Percentiles rank a stretch among this genome's conserved stretches.
Conservation (phyloP, 2,329 filamentous ascomycete species). For the Sphaerulina musiva region DNA sequence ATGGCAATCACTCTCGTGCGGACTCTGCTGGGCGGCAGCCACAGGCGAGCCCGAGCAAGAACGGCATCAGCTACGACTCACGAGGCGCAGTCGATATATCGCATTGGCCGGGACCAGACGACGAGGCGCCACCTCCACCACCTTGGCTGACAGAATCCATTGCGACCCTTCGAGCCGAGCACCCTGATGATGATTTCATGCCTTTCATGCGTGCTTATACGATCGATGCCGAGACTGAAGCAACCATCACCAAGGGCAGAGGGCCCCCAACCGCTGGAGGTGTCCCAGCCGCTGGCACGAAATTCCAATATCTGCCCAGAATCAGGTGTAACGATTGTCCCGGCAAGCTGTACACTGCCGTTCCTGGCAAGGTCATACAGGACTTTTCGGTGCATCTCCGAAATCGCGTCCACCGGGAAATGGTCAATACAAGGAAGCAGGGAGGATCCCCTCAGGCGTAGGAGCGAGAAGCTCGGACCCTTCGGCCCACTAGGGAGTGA, state of each 20-base stretch:
- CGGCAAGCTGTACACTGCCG: conserved; percentile 87
- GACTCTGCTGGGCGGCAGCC: conserved; percentile 16
- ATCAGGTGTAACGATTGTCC: conserved; percentile 91
- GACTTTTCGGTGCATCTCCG: conserved; percentile 92
- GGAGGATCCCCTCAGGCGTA: neutral
- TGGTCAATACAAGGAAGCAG: conserved; percentile 5
- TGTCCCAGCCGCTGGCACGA: conserved; percentile 56
- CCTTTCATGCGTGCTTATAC: conserved; percentile 81
- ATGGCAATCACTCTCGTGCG: conserved; percentile 23
- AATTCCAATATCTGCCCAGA: conserved; percentile 77
- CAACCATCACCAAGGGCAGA: conserved; percentile 48
- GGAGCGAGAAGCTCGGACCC: neutral
- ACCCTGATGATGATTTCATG: conserved; percentile 79
- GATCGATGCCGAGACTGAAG: conserved; percentile 64
- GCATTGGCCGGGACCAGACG: conserved; percentile 53
- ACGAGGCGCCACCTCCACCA: conserved; percentile 70
- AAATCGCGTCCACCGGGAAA: conserved; percentile 61
- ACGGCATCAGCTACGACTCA: conserved; percentile 25
- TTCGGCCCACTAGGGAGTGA: neutral
- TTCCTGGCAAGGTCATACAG: conserved; percentile 72
- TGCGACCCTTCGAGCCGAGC: conserved; percentile 59
- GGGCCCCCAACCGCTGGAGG: conserved; percentile 36
- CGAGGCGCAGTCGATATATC: conserved; percentile 61
- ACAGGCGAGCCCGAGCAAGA: conserved; percentile 6
- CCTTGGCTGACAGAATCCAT: conserved; percentile 74